Evolutionary conservation across 2,329 filamentous ascomycete species (phyloP).

Genomic region (Penicillium sp.): DNA sequence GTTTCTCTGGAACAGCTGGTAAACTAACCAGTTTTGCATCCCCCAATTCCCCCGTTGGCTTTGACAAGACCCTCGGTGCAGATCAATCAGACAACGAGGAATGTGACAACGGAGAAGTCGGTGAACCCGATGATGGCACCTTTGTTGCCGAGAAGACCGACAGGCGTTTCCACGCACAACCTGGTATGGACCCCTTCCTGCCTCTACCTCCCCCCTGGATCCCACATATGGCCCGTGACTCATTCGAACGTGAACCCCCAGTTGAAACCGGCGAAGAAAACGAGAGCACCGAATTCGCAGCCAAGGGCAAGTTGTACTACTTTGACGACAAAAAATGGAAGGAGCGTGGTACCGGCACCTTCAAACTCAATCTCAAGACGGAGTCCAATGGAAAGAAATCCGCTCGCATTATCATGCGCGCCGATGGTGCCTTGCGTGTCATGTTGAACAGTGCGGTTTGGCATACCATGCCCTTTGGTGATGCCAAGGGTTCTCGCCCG

Average conservation of each 20-base stretch:
- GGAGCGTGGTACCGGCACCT: constrained; percentile 78
- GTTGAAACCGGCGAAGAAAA: constrained; percentile 85
- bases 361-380: constrained; percentile 75
- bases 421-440: constrained; percentile 83
- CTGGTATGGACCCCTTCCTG: constrained; percentile 57
- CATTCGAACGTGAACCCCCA: constrained; percentile 38
- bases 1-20: constrained; percentile 39
- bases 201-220: background rate
- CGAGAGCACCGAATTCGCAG: constrained; percentile 71
- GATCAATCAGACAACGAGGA: constrained; percentile 56
- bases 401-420: constrained; percentile 81
- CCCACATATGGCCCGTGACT: constrained; percentile 18
- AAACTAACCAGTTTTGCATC: constrained; percentile 70
- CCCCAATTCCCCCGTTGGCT: constrained; percentile 50
- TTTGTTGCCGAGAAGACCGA: constrained; percentile 53
- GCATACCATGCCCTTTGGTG: constrained; percentile 75
- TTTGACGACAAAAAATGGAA: constrained; percentile 79
- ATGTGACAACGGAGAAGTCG: constrained; percentile 50
- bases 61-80: constrained; percentile 71
- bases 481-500: constrained; percentile 59
- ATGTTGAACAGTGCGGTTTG: constrained; percentile 82
- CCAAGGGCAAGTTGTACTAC: constrained; percentile 81
- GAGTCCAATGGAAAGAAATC: constrained; percentile 57
- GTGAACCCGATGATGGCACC: constrained; percentile 46
- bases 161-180: constrained; percentile 56